phyloP scores from a whole-genome alignment of 139 green algal genomes.

The Chlorella sp. region DNA sequence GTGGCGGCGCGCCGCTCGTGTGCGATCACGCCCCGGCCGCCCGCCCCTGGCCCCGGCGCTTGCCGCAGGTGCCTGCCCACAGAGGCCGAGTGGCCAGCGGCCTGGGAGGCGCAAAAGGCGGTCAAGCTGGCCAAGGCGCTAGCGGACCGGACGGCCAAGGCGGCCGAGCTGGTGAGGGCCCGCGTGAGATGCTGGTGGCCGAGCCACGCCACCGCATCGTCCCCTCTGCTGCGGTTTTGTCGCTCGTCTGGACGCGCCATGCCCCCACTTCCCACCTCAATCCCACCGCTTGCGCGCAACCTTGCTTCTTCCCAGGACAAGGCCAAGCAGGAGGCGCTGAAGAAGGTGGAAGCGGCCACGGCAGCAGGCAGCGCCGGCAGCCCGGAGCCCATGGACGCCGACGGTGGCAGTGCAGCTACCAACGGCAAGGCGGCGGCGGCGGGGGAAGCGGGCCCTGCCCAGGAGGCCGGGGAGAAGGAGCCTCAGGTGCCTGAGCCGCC shows the following conservation, averaged over 20 bases:
- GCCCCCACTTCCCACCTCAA: too few species aligned
- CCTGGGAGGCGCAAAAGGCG: slow-evolving; percentile 49
- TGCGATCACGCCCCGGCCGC: background rate
- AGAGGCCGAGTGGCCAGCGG: slow-evolving; percentile 42
- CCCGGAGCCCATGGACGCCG: background rate
- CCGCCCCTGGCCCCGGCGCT: too few species aligned
- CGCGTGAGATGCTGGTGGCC: background rate
- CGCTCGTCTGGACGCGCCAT: too few species aligned
- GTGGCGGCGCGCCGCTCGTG: background rate
- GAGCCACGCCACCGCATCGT: too few species aligned
- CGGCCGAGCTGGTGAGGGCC: slow-evolving; percentile 5
- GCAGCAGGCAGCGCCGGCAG: background rate
- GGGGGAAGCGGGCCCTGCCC: too few species aligned
- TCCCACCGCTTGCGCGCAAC: too few species aligned
- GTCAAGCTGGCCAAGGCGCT: slow-evolving; percentile 31
- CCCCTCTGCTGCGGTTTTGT: too few species aligned
- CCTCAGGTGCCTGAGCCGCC: background rate
- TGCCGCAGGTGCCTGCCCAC: slow-evolving; percentile 46
- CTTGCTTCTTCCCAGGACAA: too few species aligned
- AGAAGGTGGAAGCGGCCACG: background rate
- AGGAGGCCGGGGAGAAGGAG: slow-evolving; percentile 14
- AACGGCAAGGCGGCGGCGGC: slow-evolving; percentile 21
- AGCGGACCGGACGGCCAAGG: slow-evolving; percentile 31
- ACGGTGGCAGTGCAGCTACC: slow-evolving; percentile 9
- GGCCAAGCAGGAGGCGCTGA: slow-evolving; percentile 1